Base-by-base conservation (phyloP, 345 rosid species). In the Ricinus communis region DNA sequence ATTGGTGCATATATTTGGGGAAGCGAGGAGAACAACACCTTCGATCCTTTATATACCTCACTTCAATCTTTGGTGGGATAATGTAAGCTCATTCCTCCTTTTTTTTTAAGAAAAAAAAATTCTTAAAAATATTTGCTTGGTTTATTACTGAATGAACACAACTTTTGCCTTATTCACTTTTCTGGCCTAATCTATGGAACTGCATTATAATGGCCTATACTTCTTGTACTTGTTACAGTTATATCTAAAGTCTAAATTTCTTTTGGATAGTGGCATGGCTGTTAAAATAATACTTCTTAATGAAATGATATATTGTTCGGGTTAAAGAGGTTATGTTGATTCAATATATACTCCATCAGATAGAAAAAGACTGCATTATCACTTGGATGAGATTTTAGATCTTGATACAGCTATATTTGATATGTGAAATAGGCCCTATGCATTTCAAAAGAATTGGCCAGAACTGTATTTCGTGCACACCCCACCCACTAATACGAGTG, bases 31-130 rank as follows among this genome's bases (percentile, higher is more conserved):
- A 87, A 85, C 93, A 5, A 95, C 94, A 55, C 98, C 99, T 30
- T 95, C 99, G 27, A 87, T 95, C 73, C 91, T 95, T 69, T 92
- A 95, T 71, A 82, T 95, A 74, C 91, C 98, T 8, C 93, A 92
- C 74, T 92, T 95, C 66, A 81, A 88, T 74, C 96, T 92, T 77
- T 95, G 99, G 99, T 92, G 99, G 99, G 99, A 95, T 66, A 92
- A 85, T 60, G 99, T 92, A 87, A 81, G 91, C 82, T 64, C 65
- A 33, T 72, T n/a, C 59, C 60, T 76, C 74, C 8, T 55, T 36
- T 47, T 31, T 10, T 36, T 36, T 38, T 55, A 15, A 9, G 4
- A 25, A 9, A 30, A 59, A n/a, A n/a, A n/a, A n/a, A n/a, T 59
- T 33, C n/a, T 38, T 38, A n/a, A 38, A 38, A 38, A 38, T 9